These are phyloP conservation scores for Ambrosia trifida DNA, from an alignment of 129 eudicot species.

Conservation along the genomic window DNA sequence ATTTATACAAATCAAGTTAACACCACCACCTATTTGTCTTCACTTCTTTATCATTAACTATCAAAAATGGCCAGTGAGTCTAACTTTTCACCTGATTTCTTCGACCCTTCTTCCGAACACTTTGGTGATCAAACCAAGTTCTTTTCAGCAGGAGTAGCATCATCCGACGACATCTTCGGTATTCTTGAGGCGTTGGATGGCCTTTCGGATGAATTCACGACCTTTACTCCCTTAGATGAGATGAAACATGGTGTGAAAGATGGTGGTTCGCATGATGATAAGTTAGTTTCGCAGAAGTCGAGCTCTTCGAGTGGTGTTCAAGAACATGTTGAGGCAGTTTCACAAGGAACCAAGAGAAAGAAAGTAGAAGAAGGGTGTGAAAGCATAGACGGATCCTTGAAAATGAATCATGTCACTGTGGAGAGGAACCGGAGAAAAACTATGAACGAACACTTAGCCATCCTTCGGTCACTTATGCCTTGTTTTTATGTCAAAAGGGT, in stretches of 20 bases:
- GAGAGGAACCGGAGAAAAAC: constrained; percentile 93
- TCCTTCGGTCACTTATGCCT: constrained; percentile 92
- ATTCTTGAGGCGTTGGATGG: constrained; percentile 74
- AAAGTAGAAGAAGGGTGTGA: constrained; percentile 44
- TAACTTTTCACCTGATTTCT: constrained; percentile 35
- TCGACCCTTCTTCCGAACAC: constrained; percentile 38
- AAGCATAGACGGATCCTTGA: constrained; percentile 41
- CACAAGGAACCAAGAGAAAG: constrained; percentile 55
- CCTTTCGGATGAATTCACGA: constrained; percentile 21
- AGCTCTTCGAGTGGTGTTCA: constrained; percentile 36
- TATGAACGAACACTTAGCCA: constrained; percentile 83
- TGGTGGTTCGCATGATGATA: background rate
- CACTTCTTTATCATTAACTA: background rate
- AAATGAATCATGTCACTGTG: constrained; percentile 74
- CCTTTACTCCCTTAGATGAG: constrained; percentile 21
- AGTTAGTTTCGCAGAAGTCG: constrained; percentile 40
- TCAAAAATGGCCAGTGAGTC: constrained; percentile 32
- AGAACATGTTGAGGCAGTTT: constrained; percentile 31
- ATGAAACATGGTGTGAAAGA: constrained; percentile 7
- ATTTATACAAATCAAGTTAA: constrained; percentile 4
- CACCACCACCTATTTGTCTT: background rate
- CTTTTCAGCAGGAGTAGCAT: constrained; percentile 21
- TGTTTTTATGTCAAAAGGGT: constrained; percentile 92
- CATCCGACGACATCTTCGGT: constrained; percentile 71
- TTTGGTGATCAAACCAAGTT: constrained; percentile 30